Percentiles rank a stretch among this genome's conserved stretches.
phyloP scores from a whole-genome alignment of 257 asterid species.

The Solanum clarkiae region DNA sequence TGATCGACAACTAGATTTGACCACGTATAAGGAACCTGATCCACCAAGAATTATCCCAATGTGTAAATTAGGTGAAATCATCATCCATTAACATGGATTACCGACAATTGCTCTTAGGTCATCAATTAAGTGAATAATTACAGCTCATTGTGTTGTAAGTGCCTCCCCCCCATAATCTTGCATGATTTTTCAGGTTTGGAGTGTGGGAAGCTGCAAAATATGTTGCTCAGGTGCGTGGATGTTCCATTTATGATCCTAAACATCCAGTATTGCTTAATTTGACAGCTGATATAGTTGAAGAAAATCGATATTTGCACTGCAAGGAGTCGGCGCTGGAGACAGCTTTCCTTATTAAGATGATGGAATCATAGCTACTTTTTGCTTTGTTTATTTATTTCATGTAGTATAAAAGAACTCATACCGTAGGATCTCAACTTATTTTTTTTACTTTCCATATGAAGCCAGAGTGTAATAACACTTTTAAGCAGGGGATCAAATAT shows the following conservation, averaged over 20 bases:
- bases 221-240: constrained; percentile 78
- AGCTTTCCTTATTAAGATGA: constrained; percentile 63
- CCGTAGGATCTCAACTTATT: not conserved
- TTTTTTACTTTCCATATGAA: not conserved
- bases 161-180: not conserved
- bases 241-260: constrained; percentile 54
- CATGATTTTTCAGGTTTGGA: constrained; percentile 56
- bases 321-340: constrained; percentile 81
- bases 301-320: constrained; percentile 67
- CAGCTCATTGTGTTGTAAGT: not conserved
- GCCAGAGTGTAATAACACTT: not conserved
- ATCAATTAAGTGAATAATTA: not conserved
- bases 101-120: not conserved
- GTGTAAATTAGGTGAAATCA: not conserved
- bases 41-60: not conserved
- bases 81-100: not conserved
- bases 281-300: constrained; percentile 73
- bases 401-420: not conserved
- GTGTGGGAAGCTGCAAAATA: constrained; percentile 98
- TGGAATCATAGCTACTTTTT: constrained; percentile 20
- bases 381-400: not conserved
- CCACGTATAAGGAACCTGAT: not conserved
- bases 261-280: constrained; percentile 69
- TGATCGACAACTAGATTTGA: not conserved
- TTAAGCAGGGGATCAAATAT: not conserved